These are phyloP conservation scores for Trapa bicornis DNA, from an alignment of 345 rosid genomes.

Conservation along the genomic window DNA sequence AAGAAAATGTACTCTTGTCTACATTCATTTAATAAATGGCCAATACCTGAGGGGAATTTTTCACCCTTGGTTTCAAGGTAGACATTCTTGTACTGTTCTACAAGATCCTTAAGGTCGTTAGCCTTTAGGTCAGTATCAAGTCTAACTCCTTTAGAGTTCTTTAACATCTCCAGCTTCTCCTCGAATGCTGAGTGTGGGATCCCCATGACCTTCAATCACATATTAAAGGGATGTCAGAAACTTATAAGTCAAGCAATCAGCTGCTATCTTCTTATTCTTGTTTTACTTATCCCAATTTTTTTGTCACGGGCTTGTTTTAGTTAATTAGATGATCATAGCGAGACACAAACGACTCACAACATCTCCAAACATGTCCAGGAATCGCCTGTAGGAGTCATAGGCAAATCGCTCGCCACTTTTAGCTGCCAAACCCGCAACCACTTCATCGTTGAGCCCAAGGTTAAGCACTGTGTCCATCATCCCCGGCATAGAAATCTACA, in stretches of 20 bases:
- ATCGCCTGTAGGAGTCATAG: slow-evolving; percentile 80
- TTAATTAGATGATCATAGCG: not conserved
- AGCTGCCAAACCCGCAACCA: slow-evolving; percentile 55
- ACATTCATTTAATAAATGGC: not conserved
- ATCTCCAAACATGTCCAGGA: slow-evolving; percentile 86
- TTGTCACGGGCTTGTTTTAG: not conserved
- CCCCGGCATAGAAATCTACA: slow-evolving; percentile 89
- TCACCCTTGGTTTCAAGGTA: slow-evolving; percentile 51
- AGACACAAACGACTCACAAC: slow-evolving; percentile 53
- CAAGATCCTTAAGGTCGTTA: slow-evolving; percentile 66
- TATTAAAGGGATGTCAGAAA: not conserved
- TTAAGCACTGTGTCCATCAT: slow-evolving; percentile 99
- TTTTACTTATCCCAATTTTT: not conserved
- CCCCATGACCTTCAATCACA: slow-evolving; percentile 54
- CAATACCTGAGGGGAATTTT: slow-evolving; percentile 72
- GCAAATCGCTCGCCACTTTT: slow-evolving; percentile 92
- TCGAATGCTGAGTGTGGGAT: slow-evolving; percentile 75
- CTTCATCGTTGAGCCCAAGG: slow-evolving; percentile 84
- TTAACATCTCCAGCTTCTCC: slow-evolving; percentile 63
- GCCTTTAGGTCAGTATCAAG: slow-evolving; percentile 69
- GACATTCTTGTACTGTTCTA: slow-evolving; percentile 69
- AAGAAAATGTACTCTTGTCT: not conserved
- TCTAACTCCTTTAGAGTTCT: slow-evolving; percentile 43
- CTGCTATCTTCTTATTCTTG: not conserved
- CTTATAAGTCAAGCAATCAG: not conserved